These are phyloP conservation scores for Filosporella fistucella DNA, from an alignment of 495 filamentous ascomycete species.

Conservation along the genomic window DNA sequence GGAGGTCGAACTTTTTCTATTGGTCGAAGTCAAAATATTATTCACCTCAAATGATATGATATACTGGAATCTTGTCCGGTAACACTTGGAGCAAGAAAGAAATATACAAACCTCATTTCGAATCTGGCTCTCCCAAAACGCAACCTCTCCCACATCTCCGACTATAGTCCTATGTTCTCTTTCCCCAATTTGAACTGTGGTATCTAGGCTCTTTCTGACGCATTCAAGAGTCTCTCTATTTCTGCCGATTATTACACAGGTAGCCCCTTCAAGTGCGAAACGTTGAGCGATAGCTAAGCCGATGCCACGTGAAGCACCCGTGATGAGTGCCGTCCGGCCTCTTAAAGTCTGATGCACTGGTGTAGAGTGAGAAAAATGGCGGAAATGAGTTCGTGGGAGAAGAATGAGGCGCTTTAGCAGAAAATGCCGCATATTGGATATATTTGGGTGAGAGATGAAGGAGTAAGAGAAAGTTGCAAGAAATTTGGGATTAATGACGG, in stretches of 20 bases:
- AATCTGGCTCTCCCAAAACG: conserved; percentile 41
- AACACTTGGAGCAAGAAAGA: too few species aligned
- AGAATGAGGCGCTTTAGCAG: too few species aligned
- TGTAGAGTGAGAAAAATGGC: too few species aligned
- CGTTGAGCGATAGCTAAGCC: conserved; percentile 62
- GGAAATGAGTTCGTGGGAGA: too few species aligned
- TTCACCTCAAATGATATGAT: too few species aligned
- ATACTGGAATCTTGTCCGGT: too few species aligned
- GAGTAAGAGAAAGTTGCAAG: too few species aligned
- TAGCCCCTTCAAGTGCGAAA: conserved; percentile 60
- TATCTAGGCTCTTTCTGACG: conserved; percentile 25
- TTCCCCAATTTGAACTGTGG: conserved; percentile 12
- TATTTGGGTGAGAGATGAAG: too few species aligned
- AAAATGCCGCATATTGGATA: too few species aligned
- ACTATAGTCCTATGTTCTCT: conserved; percentile 29
- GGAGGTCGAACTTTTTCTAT: conserved; percentile 42
- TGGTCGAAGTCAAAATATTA: too few species aligned
- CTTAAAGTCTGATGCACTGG: too few species aligned
- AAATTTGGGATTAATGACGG: too few species aligned
- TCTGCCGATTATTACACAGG: conserved; percentile 51
- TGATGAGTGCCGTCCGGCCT: conserved; percentile 51
- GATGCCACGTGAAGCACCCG: conserved; percentile 60
- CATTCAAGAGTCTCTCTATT: conserved; percentile 36
- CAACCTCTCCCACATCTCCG: conserved; percentile 41
- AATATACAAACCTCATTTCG: conserved; percentile 9